phyloP scores from a whole-genome alignment of 2,329 filamentous ascomycete genomes.

The Chaetoscypha palmicola region DNA sequence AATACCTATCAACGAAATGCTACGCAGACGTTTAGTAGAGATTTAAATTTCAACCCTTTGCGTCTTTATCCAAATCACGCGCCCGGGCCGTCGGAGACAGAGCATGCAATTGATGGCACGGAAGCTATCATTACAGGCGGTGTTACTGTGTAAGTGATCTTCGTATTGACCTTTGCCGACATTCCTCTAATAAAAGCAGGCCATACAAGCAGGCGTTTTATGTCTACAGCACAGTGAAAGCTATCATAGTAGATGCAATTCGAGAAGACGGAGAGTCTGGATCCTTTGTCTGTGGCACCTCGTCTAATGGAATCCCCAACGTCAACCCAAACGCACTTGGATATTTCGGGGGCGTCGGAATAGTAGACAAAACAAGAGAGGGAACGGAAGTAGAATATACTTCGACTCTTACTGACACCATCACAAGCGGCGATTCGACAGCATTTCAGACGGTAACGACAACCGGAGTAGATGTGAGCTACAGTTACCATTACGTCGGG shows the following conservation, averaged over 20 bases:
- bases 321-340: constrained; percentile 17
- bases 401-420: not conserved
- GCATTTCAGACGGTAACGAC: not conserved
- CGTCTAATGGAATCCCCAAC: not conserved
- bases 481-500: not conserved
- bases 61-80: constrained; percentile 3
- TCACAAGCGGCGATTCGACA: not conserved
- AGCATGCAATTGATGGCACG: constrained; percentile 6
- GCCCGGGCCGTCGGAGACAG: not conserved
- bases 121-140: constrained; percentile 10
- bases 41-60: constrained; percentile 12
- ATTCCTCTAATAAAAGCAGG: constrained; percentile 5
- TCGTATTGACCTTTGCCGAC: too few relatives aligned
- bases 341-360: constrained; percentile 12
- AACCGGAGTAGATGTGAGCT: not conserved
- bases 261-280: constrained; percentile 7
- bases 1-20: constrained; percentile 7
- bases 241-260: constrained; percentile 15
- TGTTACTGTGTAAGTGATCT: constrained; percentile 12
- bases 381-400: not conserved
- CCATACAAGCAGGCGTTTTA: constrained; percentile 19
- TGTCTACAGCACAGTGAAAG: constrained; percentile 18
- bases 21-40: constrained; percentile 5
- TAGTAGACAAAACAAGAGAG: not conserved
- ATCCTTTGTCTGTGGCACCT: constrained; percentile 6